phyloP scores from a whole-genome alignment of 2,329 filamentous ascomycete genomes.

The Rhynchosporium agropyri region DNA sequence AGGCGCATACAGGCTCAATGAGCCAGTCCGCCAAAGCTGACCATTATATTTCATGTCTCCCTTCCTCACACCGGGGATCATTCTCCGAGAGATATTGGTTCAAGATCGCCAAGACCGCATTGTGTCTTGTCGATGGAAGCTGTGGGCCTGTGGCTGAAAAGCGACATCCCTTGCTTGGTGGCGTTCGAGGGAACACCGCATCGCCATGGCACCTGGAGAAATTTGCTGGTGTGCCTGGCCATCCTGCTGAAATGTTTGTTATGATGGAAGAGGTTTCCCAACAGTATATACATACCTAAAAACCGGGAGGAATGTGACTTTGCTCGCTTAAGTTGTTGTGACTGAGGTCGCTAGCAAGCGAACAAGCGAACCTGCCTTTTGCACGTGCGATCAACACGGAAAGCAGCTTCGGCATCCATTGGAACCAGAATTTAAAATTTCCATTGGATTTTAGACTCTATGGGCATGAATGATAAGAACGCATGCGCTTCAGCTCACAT shows the following conservation, averaged over 20 bases:
- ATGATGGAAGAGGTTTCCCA: not conserved
- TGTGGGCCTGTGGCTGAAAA: not conserved
- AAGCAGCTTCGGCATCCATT: not conserved
- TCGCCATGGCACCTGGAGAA: not conserved
- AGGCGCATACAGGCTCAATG: no score
- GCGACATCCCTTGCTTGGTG: constrained; percentile 2
- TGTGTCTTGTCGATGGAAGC: not conserved
- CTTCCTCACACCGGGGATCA: not conserved
- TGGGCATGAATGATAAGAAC: no score
- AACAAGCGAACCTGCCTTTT: not conserved
- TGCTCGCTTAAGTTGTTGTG: not conserved
- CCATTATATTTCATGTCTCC: no score
- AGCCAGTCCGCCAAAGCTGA: no score
- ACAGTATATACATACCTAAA: not conserved
- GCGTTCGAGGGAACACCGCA: not conserved
- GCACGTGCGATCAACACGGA: not conserved
- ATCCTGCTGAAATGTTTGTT: no score
- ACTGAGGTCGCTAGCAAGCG: not conserved
- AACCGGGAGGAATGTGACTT: not conserved
- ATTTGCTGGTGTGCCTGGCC: no score
- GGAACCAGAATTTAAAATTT: not conserved
- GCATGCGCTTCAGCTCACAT: no score
- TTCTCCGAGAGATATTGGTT: not conserved
- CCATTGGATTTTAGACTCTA: no score
- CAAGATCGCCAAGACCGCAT: not conserved